These are phyloP conservation scores for Ascocoryne sarcoides DNA, from an alignment of 2,329 filamentous ascomycete species.

Conservation along the genomic window DNA sequence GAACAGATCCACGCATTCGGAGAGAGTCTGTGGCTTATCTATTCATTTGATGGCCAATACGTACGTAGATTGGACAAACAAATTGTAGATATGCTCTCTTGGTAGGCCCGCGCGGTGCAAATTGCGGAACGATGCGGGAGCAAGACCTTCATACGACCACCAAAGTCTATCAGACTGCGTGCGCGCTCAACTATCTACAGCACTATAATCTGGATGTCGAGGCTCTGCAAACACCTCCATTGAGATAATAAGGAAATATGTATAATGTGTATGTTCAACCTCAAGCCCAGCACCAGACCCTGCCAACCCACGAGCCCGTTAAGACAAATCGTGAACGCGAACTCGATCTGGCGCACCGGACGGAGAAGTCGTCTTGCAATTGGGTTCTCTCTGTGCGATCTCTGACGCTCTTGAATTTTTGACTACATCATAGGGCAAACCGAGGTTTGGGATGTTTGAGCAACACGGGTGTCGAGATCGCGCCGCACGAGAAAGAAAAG, in stretches of 20 bases:
- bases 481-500: slow-evolving; percentile 27
- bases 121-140: no score
- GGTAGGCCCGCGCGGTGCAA: no score
- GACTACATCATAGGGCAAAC: slow-evolving; percentile 24
- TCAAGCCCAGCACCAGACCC: slow-evolving; percentile 30
- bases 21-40: slow-evolving; percentile 3
- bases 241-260: no score
- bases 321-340: slow-evolving; percentile 21
- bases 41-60: neutral
- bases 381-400: slow-evolving; percentile 39
- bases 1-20: slow-evolving; percentile 8
- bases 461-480: slow-evolving; percentile 26
- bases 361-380: slow-evolving; percentile 55
- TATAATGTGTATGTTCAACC: slow-evolving; percentile 52
- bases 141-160: no score
- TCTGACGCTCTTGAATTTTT: slow-evolving; percentile 28
- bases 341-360: slow-evolving; percentile 9
- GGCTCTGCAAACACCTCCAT: neutral
- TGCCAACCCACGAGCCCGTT: slow-evolving; percentile 19
- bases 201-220: no score
- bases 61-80: no score
- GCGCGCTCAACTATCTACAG: no score
- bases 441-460: slow-evolving; percentile 24
- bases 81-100: no score
- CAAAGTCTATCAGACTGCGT: no score